Base-by-base conservation (phyloP, 352 stramenopile genomes). In the Phytopythium chamaehyphon region DNA sequence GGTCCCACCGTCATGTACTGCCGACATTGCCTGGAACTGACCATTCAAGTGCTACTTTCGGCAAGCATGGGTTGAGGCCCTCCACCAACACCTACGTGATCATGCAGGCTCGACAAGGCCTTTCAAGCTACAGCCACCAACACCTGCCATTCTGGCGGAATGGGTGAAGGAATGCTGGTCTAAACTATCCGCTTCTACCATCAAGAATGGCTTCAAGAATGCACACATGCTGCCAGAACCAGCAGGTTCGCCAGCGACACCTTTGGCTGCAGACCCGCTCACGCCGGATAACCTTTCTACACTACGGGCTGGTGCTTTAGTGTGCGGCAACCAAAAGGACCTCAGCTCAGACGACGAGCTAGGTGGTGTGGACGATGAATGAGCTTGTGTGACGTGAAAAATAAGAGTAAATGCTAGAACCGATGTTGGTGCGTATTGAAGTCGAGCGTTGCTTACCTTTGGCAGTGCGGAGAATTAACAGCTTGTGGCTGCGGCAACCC, bases 1-100 rank as follows among this genome's bases (percentile, higher is more conserved):
- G 40, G 46, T 60, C 9, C 28, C 54, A 9, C 39, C 51, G 1
- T 26, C 15, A 4, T 51, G 22, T 23, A 64, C 46, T 1, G 51
- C 45, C 2, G 57, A 59, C 33, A 49, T 57, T 15, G 21, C 39
- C 0, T 64, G 51, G 51, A 64, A 64, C 31, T 38, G 23, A 12
- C 53, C 53, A 21, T 40, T 59, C 8, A 59, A 59, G 19, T 28
- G 6, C 9, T 7, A 39, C 23, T 16, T 59, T 11, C 43, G 44
- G 3, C 3, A 23, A 2, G 16, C 21, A 0, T 59, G 52, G 52
- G 28, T 59, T 1, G 31, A 24, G 1, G 7, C 23, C 2, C 23
- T 51, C 16, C 51, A n/a, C 1, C 8, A 11, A 6, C 51, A 58
- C 19, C 46, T 54, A 2, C 26, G 11, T 7, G 23, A 47, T 3